Percentiles rank a stretch among this genome's conserved stretches.
Conservation (phyloP, 2,329 filamentous ascomycete genomes). For the Thermothelomyces thermophilus region DNA sequence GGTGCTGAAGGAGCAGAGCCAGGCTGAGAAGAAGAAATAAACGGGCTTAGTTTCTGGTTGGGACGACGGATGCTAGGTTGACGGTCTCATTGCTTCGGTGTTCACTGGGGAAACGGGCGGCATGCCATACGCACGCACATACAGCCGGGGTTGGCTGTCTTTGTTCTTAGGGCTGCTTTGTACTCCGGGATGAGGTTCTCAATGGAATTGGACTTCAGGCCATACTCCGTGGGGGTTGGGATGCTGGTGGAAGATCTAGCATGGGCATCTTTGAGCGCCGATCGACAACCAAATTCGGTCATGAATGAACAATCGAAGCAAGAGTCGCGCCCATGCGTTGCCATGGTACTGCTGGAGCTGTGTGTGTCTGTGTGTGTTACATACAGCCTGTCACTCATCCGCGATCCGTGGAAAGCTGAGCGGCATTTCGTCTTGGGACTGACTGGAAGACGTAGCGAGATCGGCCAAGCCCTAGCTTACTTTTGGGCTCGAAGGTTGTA, state of each 20-base stretch:
- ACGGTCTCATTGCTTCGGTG: conserved; percentile 48
- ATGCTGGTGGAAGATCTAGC: conserved; percentile 9
- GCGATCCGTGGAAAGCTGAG: too few species aligned
- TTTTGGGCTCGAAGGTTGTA: too few species aligned
- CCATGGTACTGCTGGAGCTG: not conserved
- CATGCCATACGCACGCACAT: conserved; percentile 37
- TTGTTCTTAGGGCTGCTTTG: conserved; percentile 39
- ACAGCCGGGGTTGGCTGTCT: conserved; percentile 32
- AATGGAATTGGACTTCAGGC: conserved; percentile 36
- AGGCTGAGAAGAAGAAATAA: conserved; percentile 63
- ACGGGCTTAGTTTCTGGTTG: conserved; percentile 30
- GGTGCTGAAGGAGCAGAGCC: conserved; percentile 98
- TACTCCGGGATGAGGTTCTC: conserved; percentile 41
- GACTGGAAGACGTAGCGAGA: too few species aligned
- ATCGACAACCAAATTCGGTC: conserved; percentile 10
- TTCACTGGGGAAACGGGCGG: conserved; percentile 43
- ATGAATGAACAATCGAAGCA: conserved; percentile 11
- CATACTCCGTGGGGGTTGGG: conserved; percentile 16
- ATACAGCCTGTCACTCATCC: too few species aligned
- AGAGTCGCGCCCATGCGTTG: conserved; percentile 5
- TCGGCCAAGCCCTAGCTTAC: too few species aligned
- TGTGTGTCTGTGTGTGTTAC: not conserved
- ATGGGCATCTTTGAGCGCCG: conserved; percentile 11
- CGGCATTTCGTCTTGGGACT: too few species aligned
- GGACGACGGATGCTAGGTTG: conserved; percentile 27